Evolutionary conservation across 139 green algal species (phyloP).

Genomic region (Chlorella sp.): DNA sequence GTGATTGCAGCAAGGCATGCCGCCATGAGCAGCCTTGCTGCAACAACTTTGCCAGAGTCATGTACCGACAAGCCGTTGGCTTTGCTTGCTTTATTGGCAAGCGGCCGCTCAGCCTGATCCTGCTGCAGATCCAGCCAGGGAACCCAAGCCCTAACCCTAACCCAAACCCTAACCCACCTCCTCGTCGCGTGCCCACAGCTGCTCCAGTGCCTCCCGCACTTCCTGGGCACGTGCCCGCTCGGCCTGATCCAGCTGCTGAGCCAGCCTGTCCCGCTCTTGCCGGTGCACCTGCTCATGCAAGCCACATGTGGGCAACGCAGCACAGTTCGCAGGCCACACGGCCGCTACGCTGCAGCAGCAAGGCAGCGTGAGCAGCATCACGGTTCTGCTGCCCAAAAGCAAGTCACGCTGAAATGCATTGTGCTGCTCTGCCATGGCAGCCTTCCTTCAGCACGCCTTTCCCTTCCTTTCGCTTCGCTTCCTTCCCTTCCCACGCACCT

Average conservation of each 20-base stretch:
- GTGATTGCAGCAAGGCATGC: not conserved
- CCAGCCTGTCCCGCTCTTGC: not conserved
- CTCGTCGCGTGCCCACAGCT: constrained; percentile 3
- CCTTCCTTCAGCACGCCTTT: not conserved
- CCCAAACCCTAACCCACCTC: constrained; percentile 8
- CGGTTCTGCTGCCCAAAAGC: too few species aligned
- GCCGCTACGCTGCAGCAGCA: not conserved
- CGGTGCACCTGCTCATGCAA: not conserved
- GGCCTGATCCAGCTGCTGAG: not conserved
- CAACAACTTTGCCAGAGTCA: not conserved
- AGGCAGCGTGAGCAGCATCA: too few species aligned
- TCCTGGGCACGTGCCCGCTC: not conserved
- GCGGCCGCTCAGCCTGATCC: not conserved
- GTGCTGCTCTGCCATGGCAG: not conserved
- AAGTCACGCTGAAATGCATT: too few species aligned
- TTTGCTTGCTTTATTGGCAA: not conserved
- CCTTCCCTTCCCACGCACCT: not conserved
- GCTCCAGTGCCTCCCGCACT: not conserved
- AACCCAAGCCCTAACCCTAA: not conserved
- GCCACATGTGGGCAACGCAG: not conserved
- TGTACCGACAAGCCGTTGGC: not conserved
- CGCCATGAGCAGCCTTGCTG: not conserved
- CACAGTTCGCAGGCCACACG: not conserved
- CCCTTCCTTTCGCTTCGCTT: not conserved
- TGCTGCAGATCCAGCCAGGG: not conserved